Base-by-base conservation (phyloP, 805 yeast species). In the Teunomyces panamensis region DNA sequence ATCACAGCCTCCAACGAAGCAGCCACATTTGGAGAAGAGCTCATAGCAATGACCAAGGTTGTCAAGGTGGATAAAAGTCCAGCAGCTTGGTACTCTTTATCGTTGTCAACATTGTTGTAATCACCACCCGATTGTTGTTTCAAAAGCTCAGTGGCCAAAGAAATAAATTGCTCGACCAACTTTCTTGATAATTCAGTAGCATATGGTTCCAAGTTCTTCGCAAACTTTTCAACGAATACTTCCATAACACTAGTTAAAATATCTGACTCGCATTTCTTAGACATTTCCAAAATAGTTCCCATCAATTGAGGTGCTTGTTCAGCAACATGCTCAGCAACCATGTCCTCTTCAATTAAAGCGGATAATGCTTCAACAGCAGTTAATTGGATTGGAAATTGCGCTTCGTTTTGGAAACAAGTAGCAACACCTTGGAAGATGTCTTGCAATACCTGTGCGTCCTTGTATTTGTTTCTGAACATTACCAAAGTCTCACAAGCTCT, bases 111-210 rank as follows among this genome's bases (percentile, higher is more conserved):
- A 30, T 53, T 57, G 33, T 49, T 47, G 35, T 48, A 37, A 28
- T 50, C 59, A 3, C 50, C 43, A 9, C 52, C 50, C 36, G 53
- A 39, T 47, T 57, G 59, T 45, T 54, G 50, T 3, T 67, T 71
- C 45, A 67, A 57, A 59, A 71, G 65, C 44, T 91, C 97, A 42
- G 74, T 69, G 2, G 91, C 86, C 26, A 89, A 63, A 53, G 78
- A 74, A 58, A 87, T 55, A 66, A 91, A 89, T 61, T 92, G 97
- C 43, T 81, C 81, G 11, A 84, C 84, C 56, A 86, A 69, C 59
- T 83, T 79, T 3, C 62, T 60, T 27, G 85, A 79, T 68, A 60
- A 71, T 54, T 73, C 71, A 45, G 61, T 60, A 33, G 96, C 92
- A 64, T 88, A 92, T 13, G 99, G 98, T 47, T 67, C 75, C 51